Base-by-base conservation (phyloP, 768 basidiomycete species). In the Termitomyces heimii region DNA sequence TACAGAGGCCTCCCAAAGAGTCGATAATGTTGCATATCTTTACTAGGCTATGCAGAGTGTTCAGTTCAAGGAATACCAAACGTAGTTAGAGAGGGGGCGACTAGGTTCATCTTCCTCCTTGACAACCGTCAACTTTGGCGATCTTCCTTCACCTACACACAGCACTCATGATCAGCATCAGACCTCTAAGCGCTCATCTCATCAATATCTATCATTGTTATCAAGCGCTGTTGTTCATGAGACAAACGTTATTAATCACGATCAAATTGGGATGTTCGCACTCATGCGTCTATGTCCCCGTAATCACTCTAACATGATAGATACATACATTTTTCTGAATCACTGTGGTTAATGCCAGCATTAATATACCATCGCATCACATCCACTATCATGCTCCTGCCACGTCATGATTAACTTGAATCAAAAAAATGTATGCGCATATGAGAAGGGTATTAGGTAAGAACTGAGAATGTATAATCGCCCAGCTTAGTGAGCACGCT, bases 371-470 rank as follows among this genome's bases (percentile, higher is more conserved):
- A 18, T 14, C 40, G 37, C 39, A 52, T 39, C 49, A 40, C 5
- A 54, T 46, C n/a, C 49, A 55, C 5, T 18, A 50, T 51, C 40
- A 55, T 22, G n/a, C 32, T 32, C 47, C 35, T 49, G 39, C 44
- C 54, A 28, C 16, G 52, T 29, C 24, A 4, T 43, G 16, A 44
- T 43, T 31, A 28, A 44, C 8, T 16, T 8, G 56, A 63, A 60
- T 61, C 63, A 60, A 61, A 66, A 62, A 57, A 58, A 45, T 45
- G 40, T 50, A 53, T 54, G 59, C 58, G 61, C 60, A 63, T 63
- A 63, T 63, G 66, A n/a, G n/a, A 53, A 62, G 68, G 69, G 70
- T 70, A 70, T 71, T 67, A 68, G 65, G 53, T 66, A 62, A 59
- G 56, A 13, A 61, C 51, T 59, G 51, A 52, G 51, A 34, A 53